These are phyloP conservation scores for Volutella citrinella DNA, from an alignment of 2,329 filamentous ascomycete genomes.

Conservation along the genomic window DNA sequence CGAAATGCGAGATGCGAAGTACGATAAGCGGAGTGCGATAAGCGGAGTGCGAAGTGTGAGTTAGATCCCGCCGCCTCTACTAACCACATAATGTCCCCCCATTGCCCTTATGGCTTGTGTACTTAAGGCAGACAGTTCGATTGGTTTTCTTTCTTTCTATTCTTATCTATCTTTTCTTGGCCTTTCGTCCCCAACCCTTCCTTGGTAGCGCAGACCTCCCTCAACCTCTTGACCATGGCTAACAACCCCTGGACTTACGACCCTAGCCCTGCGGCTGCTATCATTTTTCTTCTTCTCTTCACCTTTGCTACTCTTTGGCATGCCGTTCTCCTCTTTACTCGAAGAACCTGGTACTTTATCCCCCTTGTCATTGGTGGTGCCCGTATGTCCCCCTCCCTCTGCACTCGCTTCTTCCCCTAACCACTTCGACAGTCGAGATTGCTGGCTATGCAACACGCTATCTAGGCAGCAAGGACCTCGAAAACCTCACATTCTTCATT, in stretches of 20 bases:
- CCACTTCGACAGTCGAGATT: constrained; percentile 1
- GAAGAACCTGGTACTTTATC: constrained; percentile 4
- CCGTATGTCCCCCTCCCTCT: constrained; percentile 2
- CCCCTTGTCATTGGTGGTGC: constrained; percentile 2
- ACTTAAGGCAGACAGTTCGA: background rate
- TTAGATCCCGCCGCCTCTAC: too few species aligned
- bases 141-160: background rate
- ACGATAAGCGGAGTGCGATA: too few species aligned
- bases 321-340: background rate
- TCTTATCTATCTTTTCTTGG: background rate
- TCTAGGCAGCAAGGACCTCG: background rate
- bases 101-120: background rate
- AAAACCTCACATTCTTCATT: constrained; percentile 1
- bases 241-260: constrained; percentile 1
- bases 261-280: constrained; percentile 2
- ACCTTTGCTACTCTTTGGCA: constrained; percentile 1
- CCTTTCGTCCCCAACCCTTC: background rate
- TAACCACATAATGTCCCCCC: background rate
- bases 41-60: constrained; percentile 1
- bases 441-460: constrained; percentile 1
- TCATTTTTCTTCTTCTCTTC: constrained; percentile 5
- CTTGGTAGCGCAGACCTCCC: background rate
- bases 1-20: constrained; percentile 10
- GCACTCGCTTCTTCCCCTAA: background rate
- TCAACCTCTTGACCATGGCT: background rate